Base-by-base conservation (phyloP, 192 early-diverging fungal genomes). In the Linnemannia schmuckeri region DNA sequence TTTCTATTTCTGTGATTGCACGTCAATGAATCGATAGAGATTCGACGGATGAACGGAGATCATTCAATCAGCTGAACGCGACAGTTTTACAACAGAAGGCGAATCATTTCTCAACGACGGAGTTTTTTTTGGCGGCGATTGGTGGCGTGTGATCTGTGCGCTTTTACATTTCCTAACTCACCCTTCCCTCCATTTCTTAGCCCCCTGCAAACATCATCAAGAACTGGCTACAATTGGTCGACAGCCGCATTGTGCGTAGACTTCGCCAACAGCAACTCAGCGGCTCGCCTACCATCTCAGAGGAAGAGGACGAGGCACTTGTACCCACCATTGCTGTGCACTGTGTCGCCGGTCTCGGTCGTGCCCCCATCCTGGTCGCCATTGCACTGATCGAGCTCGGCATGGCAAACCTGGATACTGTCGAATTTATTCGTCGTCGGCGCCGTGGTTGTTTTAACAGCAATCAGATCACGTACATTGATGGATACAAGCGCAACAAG, bases 311-410 rank as follows among this genome's bases (percentile, higher is more conserved):
- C 30, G 72, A 70, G 0, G 66, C 71, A 30, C 77, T 74, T 10
- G 69, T 83, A 0, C 91, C 92, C 24, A 96, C 94, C 1, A 95
- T 96, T 76, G 97, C 96, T 3, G 94, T 98, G 8, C 98, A 99
- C 82, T 99, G 98, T 83, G 97, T 99, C 30, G 97, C 98, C 7
- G 98, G 98, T 38, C 92, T 99, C 9, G 98, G 98, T 9, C 95
- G 98, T 37, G 98, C 98, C 6, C 98, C 98, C 2, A 95, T 97
- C 24, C 90, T 99, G 15, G 98, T 96, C 13, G 95, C 95, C 0
- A 89, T 96, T 80, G 95, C 95, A 6, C 81, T 97, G 70, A 94
- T 97, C 74, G 96, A 96, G 73, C 89, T 91, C 44, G 96, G 96
- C 20, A 94, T 95, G 94, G 90, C 93, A 54, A 94, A 95, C 2